Conservation (phyloP, 2,329 filamentous ascomycete species). For the Neophaeococcomyces mojaviensis region DNA sequence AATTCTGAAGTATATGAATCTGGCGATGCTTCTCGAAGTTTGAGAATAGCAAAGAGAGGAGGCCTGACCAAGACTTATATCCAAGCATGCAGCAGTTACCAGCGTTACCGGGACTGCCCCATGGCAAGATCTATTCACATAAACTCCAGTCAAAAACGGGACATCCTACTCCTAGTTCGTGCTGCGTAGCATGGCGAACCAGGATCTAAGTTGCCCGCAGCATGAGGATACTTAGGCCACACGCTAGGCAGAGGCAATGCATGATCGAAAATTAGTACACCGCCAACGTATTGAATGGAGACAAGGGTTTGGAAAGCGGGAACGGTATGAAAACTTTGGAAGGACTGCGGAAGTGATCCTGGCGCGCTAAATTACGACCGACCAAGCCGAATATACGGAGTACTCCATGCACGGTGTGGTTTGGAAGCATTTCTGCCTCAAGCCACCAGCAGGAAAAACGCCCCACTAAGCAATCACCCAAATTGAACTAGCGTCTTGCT, state of each 20-base stretch:
- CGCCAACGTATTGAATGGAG: neutral
- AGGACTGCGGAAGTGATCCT: too few relatives aligned
- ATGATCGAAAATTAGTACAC: slow-evolving; percentile 5
- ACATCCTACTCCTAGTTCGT: neutral
- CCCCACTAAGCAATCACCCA: too few relatives aligned
- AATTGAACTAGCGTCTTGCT: too few relatives aligned
- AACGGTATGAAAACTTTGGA: too few relatives aligned
- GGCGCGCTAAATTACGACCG: too few relatives aligned
- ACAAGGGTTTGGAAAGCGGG: neutral
- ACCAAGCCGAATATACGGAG: too few relatives aligned
- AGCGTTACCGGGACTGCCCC: neutral
- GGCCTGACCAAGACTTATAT: slow-evolving; percentile 7
- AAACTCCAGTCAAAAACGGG: slow-evolving; percentile 1
- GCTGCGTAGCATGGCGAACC: slow-evolving; percentile 3
- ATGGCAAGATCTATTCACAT: neutral
- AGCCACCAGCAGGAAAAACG: too few relatives aligned
- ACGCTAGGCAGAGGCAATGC: neutral
- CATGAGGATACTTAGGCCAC: neutral
- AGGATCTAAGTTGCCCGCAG: neutral
- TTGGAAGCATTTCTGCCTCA: too few relatives aligned
- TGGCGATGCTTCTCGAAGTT: neutral
- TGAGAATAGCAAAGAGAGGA: neutral
- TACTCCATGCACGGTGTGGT: too few relatives aligned
- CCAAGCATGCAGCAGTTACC: neutral
- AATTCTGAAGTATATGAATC: neutral